These are phyloP conservation scores for Physcia stellaris DNA, from an alignment of 495 filamentous ascomycete genomes.

Conservation along the genomic window DNA sequence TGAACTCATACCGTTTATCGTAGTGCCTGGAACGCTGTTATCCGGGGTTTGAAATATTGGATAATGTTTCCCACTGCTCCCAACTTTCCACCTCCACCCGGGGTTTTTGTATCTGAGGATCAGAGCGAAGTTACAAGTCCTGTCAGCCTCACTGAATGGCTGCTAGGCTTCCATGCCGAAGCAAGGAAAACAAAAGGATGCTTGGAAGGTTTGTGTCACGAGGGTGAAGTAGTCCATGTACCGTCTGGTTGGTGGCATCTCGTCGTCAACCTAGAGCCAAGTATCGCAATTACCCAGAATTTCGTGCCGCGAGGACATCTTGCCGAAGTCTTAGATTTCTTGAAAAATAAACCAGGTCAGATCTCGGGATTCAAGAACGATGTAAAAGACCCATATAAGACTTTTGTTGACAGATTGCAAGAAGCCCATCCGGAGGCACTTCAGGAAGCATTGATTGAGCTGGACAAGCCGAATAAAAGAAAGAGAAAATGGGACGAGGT, in stretches of 20 bases:
- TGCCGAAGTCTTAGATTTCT: conserved; percentile 60
- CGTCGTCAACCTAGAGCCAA: conserved; percentile 73
- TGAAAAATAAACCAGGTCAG: conserved; percentile 69
- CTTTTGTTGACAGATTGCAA: conserved; percentile 60
- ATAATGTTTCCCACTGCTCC: conserved; percentile 75
- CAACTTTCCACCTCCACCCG: conserved; percentile 56
- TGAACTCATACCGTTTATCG: conserved; percentile 26
- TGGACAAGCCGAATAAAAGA: conserved; percentile 48
- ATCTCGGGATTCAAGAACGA: conserved; percentile 73
- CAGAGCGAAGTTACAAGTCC: conserved; percentile 91
- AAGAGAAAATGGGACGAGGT: conserved; percentile 83
- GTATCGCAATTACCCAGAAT: conserved; percentile 90
- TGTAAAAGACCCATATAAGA: conserved; percentile 56
- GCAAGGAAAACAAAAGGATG: conserved; percentile 68
- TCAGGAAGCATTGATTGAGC: conserved; percentile 43
- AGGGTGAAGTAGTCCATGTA: conserved; percentile 87
- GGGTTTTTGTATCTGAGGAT: conserved; percentile 83
- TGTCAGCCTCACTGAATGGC: conserved; percentile 91
- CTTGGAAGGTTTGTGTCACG: conserved; percentile 71
- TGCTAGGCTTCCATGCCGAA: conserved; percentile 80
- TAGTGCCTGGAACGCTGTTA: conserved; percentile 91
- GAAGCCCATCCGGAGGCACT: conserved; percentile 51
- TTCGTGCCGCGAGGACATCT: conserved; percentile 77
- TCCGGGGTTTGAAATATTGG: conserved; percentile 93
- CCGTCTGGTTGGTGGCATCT: conserved; percentile 95